Percentiles rank a stretch among this genome's conserved stretches.
phyloP scores from a whole-genome alignment of 352 stramenopile genomes.

The Globisporangium solare region DNA sequence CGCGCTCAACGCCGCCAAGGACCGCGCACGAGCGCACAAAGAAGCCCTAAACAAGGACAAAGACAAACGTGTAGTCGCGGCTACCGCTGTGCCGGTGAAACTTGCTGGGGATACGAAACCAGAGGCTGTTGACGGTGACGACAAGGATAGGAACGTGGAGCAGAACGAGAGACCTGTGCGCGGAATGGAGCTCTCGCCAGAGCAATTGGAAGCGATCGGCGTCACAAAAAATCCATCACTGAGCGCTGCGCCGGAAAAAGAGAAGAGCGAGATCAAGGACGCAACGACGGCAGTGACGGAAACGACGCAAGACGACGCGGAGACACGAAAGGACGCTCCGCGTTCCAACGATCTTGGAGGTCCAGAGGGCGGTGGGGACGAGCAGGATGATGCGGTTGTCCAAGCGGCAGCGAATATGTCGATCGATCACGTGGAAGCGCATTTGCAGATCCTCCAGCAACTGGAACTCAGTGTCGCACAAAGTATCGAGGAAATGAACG shows the following conservation, averaged over 20 bases:
- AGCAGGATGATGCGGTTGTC: neutral
- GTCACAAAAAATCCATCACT: conserved; percentile 1
- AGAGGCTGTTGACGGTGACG: neutral
- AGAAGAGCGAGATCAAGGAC: neutral
- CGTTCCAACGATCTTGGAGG: too few relatives aligned
- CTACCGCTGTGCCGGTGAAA: neutral
- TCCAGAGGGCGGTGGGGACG: neutral
- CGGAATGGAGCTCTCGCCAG: conserved; percentile 10
- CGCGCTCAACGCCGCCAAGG: neutral
- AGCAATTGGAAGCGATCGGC: conserved; percentile 14
- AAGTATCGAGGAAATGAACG: conserved; percentile 50
- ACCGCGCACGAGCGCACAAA: neutral
- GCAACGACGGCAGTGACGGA: neutral
- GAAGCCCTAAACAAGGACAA: too few relatives aligned
- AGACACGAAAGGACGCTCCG: neutral
- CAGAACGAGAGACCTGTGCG: neutral
- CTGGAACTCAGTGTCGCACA: conserved; percentile 62
- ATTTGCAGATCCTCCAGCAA: conserved; percentile 71
- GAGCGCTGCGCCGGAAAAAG: neutral
- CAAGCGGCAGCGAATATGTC: conserved; percentile 35
- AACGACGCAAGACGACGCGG: neutral
- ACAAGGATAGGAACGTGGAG: neutral
- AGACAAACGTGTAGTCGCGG: neutral
- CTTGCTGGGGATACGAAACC: too few relatives aligned
- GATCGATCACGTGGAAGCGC: conserved; percentile 73